Percentiles rank a stretch among this genome's conserved stretches.
phyloP scores from a whole-genome alignment of 805 yeast genomes.

The Sporopachydermia quercuum region DNA sequence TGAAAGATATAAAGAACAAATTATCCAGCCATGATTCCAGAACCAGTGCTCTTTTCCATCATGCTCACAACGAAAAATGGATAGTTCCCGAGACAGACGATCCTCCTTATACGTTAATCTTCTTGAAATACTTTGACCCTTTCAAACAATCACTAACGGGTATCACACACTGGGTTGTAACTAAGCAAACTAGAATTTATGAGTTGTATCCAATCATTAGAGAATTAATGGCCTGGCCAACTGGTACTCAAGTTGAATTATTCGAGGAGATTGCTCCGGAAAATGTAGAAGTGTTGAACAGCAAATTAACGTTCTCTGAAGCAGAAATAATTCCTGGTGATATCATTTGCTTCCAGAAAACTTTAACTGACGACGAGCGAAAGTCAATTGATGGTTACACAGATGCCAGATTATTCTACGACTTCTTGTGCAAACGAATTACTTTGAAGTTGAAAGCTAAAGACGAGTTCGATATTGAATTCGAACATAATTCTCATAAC shows the following conservation, averaged over 20 bases:
- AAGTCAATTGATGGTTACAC: conserved; percentile 9
- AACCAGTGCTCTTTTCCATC: neutral
- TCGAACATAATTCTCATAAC: conserved; percentile 12
- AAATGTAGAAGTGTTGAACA: conserved; percentile 17
- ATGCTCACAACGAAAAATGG: conserved; percentile 1
- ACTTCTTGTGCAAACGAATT: conserved; percentile 17
- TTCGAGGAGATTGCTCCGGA: conserved; percentile 21
- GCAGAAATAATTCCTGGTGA: conserved; percentile 22
- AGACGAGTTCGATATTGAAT: neutral
- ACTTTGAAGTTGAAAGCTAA: conserved; percentile 9
- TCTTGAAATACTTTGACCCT: conserved; percentile 54
- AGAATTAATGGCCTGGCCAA: conserved; percentile 16
- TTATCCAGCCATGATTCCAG: neutral
- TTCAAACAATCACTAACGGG: conserved; percentile 43
- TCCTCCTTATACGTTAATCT: conserved; percentile 9
- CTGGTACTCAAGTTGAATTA: conserved; percentile 12
- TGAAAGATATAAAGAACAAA: neutral
- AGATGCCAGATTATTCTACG: conserved; percentile 14
- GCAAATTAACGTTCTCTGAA: conserved; percentile 14
- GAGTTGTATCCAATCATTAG: conserved; percentile 15
- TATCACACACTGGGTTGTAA: conserved; percentile 40
- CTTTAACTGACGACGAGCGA: conserved; percentile 11
- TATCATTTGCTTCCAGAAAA: conserved; percentile 19
- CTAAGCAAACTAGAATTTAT: conserved; percentile 29
- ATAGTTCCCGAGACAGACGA: neutral